Evolutionary conservation across 805 yeast species (phyloP).

Genomic region (Starmerella cellae): DNA sequence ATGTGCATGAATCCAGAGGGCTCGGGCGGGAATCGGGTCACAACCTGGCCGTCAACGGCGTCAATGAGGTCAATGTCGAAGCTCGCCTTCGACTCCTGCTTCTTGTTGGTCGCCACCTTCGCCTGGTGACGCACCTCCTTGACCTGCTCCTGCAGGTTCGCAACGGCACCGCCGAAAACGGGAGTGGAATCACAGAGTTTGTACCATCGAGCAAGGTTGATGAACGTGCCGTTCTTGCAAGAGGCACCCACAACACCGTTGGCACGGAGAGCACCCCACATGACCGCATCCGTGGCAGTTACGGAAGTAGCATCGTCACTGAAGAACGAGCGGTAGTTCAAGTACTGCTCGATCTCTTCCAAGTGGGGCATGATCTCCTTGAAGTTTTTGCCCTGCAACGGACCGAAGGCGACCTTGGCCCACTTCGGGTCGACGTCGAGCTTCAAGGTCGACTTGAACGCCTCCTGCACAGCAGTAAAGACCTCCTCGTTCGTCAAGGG

Average conservation of each 20-base stretch:
- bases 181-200: slow-evolving; percentile 51
- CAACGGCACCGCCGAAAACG: slow-evolving; percentile 56
- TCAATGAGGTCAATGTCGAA: slow-evolving; percentile 85
- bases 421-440: slow-evolving; percentile 36
- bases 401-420: slow-evolving; percentile 52
- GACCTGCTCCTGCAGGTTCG: slow-evolving; percentile 51
- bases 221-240: slow-evolving; percentile 68
- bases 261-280: slow-evolving; percentile 90
- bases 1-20: slow-evolving; percentile 98
- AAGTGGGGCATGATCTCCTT: slow-evolving; percentile 65
- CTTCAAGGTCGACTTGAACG: slow-evolving; percentile 34
- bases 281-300: slow-evolving; percentile 68
- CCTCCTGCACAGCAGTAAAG: slow-evolving; percentile 28
- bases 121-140: slow-evolving; percentile 61
- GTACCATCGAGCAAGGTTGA: slow-evolving; percentile 91
- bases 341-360: slow-evolving; percentile 67
- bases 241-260: slow-evolving; percentile 88
- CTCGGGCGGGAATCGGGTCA: slow-evolving; percentile 98
- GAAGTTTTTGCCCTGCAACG: slow-evolving; percentile 72
- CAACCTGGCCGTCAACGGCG: slow-evolving; percentile 89
- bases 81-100: slow-evolving; percentile 79
- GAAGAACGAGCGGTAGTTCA: slow-evolving; percentile 73
- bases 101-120: slow-evolving; percentile 54
- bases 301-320: slow-evolving; percentile 32
- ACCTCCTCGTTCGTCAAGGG: slow-evolving; percentile 34